Evolutionary conservation across 495 filamentous ascomycete species (phyloP).

Genomic region (Daldinia grandis): DNA sequence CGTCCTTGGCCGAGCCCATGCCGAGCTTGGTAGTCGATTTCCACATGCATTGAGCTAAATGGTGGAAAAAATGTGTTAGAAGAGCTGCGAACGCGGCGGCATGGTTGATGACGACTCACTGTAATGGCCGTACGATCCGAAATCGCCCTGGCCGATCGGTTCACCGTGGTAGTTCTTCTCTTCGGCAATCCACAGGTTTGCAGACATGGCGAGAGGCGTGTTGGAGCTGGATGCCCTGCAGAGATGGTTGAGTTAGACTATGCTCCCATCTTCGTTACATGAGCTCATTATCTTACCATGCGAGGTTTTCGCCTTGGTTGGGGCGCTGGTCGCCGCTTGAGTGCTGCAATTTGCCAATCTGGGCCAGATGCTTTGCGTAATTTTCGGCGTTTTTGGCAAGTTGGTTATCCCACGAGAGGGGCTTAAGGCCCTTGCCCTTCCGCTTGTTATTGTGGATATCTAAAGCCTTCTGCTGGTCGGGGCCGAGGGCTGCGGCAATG

Average conservation of each 20-base stretch:
- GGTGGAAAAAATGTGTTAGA: constrained; percentile 14
- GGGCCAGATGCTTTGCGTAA: constrained; percentile 47
- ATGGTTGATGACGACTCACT: constrained; percentile 35
- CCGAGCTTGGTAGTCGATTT: constrained; percentile 49
- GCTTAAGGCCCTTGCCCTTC: constrained; percentile 36
- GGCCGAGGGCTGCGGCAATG: constrained; percentile 22
- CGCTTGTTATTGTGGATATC: constrained; percentile 46
- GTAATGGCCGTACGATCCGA: constrained; percentile 49
- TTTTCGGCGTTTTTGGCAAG: constrained; percentile 46
- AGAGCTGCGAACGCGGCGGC: neutral
- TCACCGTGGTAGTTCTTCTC: constrained; percentile 50
- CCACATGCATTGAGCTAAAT: constrained; percentile 54
- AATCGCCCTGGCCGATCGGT: constrained; percentile 50
- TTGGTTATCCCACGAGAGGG: constrained; percentile 47
- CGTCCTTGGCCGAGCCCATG: constrained; percentile 47
- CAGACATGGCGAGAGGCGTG: constrained; percentile 30
- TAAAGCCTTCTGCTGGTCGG: constrained; percentile 43
- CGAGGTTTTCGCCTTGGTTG: constrained; percentile 54
- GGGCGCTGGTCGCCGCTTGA: constrained; percentile 44
- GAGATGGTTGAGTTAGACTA: neutral
- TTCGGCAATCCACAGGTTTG: constrained; percentile 47
- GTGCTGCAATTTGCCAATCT: constrained; percentile 46
- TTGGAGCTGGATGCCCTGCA: constrained; percentile 29
- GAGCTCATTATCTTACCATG: constrained; percentile 38
- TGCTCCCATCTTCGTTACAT: neutral